These are phyloP conservation scores for Dactylorhiza incarnata DNA, from an alignment of 106 monocot species.

Conservation along the genomic window DNA sequence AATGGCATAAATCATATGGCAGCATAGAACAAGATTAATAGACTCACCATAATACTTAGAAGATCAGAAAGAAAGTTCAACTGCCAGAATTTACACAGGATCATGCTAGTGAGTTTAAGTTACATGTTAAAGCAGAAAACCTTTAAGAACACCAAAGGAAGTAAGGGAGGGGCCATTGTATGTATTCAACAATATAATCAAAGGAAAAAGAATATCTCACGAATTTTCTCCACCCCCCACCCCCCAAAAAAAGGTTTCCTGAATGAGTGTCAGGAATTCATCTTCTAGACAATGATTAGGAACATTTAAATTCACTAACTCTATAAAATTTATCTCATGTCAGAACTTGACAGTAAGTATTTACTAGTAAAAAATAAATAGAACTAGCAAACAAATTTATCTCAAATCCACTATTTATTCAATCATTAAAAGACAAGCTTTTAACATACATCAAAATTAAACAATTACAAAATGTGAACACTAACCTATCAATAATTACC, in stretches of 20 bases:
- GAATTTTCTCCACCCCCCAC: too few relatives aligned
- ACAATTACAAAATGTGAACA: neutral
- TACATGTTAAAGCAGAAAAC: neutral
- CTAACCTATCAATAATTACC: neutral
- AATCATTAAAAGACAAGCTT: neutral
- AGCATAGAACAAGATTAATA: neutral
- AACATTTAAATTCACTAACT: too few relatives aligned
- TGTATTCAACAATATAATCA: neutral
- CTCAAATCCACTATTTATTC: neutral
- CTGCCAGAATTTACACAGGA: neutral
- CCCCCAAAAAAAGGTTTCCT: too few relatives aligned
- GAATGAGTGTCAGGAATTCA: too few relatives aligned
- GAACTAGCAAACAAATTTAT: too few relatives aligned
- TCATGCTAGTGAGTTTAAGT: neutral
- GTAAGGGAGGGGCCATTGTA: neutral
- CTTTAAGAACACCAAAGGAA: neutral
- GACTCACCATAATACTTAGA: neutral
- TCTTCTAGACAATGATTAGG: too few relatives aligned
- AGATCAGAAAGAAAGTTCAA: neutral
- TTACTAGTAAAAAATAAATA: too few relatives aligned
- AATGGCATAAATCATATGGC: neutral
- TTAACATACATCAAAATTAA: neutral
- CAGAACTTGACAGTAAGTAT: neutral
- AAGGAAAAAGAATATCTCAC: neutral
- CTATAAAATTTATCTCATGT: neutral